Percentiles rank a stretch among this genome's conserved stretches.
Evolutionary conservation across 352 stramenopile species (phyloP).

Genomic region (Pythium sukuiense): DNA sequence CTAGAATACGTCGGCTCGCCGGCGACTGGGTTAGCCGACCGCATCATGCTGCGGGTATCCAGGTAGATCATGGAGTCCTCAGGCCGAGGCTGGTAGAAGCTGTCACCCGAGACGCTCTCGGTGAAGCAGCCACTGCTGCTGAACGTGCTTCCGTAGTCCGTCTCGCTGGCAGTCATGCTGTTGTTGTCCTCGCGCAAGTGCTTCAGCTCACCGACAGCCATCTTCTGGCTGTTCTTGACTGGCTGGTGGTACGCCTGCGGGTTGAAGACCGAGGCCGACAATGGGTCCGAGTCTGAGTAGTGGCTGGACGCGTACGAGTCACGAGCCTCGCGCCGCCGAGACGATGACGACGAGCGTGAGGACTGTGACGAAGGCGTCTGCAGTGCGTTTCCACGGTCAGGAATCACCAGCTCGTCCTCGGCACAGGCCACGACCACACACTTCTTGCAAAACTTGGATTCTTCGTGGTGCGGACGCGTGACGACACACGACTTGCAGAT

Average conservation of each 20-base stretch:
- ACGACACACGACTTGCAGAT: slow-evolving; percentile 78
- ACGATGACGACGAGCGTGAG: slow-evolving; percentile 34
- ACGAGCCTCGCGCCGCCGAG: slow-evolving; percentile 6
- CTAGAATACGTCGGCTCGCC: background rate
- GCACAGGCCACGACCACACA: slow-evolving; percentile 58
- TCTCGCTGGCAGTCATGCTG: slow-evolving; percentile 22
- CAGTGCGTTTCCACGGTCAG: slow-evolving; percentile 25
- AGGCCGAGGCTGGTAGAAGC: slow-evolving; percentile 8
- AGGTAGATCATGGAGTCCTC: slow-evolving; percentile 24
- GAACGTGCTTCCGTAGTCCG: slow-evolving; percentile 21
- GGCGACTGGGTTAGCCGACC: background rate
- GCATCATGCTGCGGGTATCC: slow-evolving; percentile 27
- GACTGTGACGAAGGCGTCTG: slow-evolving; percentile 16
- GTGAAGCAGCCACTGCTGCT: slow-evolving; percentile 18
- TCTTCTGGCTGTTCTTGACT: slow-evolving; percentile 4
- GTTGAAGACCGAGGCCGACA: slow-evolving; percentile 12
- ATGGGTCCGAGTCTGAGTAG: slow-evolving; percentile 11
- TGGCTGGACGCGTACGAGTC: slow-evolving; percentile 17
- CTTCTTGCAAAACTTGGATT: slow-evolving; percentile 73
- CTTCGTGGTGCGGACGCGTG: slow-evolving; percentile 39
- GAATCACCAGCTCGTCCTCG: slow-evolving; percentile 33
- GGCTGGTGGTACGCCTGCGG: slow-evolving; percentile 11
- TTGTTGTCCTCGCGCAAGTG: slow-evolving; percentile 20
- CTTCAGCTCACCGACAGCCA: slow-evolving; percentile 18
- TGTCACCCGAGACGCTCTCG: slow-evolving; percentile 13